A percentile compares a stretch with the other conserved stretches of the same genome.
Conservation (phyloP, 1,284 basidiomycete genomes). For the Singerocomus inundabilis region DNA sequence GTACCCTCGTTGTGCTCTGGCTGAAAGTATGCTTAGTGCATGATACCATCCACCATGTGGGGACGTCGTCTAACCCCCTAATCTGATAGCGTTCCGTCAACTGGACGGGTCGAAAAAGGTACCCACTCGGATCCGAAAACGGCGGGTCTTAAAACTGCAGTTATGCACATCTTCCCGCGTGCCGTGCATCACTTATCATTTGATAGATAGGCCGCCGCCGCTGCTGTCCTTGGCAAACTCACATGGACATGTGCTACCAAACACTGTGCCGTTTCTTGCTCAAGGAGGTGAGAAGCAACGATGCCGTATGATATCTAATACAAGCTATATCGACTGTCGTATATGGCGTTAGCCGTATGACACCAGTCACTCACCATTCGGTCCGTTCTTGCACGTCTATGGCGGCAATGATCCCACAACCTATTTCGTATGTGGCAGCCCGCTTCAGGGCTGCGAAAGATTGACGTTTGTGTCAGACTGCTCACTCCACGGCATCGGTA, state of each 20-base stretch:
- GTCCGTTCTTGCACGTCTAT: conserved; percentile 10
- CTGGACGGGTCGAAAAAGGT: conserved; percentile 18
- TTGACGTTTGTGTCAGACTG: conserved; percentile 18
- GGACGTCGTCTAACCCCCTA: conserved; percentile 14
- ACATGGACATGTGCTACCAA: conserved; percentile 1
- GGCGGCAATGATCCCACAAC: conserved; percentile 7
- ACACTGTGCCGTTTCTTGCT: conserved; percentile 1
- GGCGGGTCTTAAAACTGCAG: conserved; percentile 1
- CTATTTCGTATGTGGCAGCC: conserved; percentile 5
- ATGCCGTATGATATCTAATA: conserved; percentile 30
- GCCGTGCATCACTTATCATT: conserved; percentile 4
- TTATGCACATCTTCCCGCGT: not conserved
- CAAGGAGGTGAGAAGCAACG: conserved; percentile 8
- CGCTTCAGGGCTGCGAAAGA: conserved; percentile 25
- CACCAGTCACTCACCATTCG: conserved; percentile 16
- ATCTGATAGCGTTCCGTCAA: conserved; percentile 7
- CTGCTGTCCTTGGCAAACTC: conserved; percentile 1
- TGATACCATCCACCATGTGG: conserved; percentile 18
- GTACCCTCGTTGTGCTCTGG: no score
- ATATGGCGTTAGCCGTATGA: conserved; percentile 23
- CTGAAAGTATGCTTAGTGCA: no score
- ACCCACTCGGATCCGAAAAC: conserved; percentile 15
- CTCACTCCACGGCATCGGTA: conserved; percentile 32
- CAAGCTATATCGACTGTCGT: conserved; percentile 25
- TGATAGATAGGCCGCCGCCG: conserved; percentile 4